Evolutionary conservation across 1,139 yeast species (phyloP).

Genomic region (Wickerhamomyces sp.): DNA sequence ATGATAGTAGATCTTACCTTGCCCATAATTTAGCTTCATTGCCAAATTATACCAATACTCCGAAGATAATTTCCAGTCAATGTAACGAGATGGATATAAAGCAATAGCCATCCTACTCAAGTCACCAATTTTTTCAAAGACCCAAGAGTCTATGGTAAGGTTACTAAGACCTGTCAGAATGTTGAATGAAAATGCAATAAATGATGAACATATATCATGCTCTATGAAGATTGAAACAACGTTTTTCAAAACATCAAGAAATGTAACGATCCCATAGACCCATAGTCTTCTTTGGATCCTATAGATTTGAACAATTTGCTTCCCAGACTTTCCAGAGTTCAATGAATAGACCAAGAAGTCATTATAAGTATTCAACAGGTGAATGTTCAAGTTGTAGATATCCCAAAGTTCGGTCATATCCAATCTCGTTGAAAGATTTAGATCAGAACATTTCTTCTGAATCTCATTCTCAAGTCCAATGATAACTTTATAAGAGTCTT

Average conservation of each 20-base stretch:
- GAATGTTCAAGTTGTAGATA: slow-evolving; percentile 62
- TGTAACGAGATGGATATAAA: slow-evolving; percentile 65
- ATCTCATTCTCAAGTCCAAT: slow-evolving; percentile 64
- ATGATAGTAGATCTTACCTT: slow-evolving; percentile 76
- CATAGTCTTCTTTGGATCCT: slow-evolving; percentile 74
- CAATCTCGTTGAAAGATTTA: slow-evolving; percentile 45
- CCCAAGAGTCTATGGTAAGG: slow-evolving; percentile 66
- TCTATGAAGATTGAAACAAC: slow-evolving; percentile 51
- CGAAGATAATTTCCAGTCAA: slow-evolving; percentile 77
- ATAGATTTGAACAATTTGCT: slow-evolving; percentile 67
- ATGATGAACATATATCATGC: slow-evolving; percentile 37
- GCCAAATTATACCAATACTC: slow-evolving; percentile 74
- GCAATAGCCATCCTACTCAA: slow-evolving; percentile 81
- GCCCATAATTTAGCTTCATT: slow-evolving; percentile 68
- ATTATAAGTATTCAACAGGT: slow-evolving; percentile 61
- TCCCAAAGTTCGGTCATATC: slow-evolving; percentile 62
- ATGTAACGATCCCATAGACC: slow-evolving; percentile 80
- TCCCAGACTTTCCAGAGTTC: slow-evolving; percentile 70
- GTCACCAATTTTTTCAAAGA: slow-evolving; percentile 74
- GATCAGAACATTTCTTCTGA: slow-evolving; percentile 57
- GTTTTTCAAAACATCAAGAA: slow-evolving; percentile 72
- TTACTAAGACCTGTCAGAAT: slow-evolving; percentile 30
- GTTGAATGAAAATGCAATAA: slow-evolving; percentile 35
- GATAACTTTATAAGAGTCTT: slow-evolving; percentile 68
- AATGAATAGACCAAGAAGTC: slow-evolving; percentile 68